Percentiles rank a stretch among this genome's conserved stretches.
phyloP scores from a whole-genome alignment of 805 yeast genomes.

The Metschnikowia aberdeeniae region DNA sequence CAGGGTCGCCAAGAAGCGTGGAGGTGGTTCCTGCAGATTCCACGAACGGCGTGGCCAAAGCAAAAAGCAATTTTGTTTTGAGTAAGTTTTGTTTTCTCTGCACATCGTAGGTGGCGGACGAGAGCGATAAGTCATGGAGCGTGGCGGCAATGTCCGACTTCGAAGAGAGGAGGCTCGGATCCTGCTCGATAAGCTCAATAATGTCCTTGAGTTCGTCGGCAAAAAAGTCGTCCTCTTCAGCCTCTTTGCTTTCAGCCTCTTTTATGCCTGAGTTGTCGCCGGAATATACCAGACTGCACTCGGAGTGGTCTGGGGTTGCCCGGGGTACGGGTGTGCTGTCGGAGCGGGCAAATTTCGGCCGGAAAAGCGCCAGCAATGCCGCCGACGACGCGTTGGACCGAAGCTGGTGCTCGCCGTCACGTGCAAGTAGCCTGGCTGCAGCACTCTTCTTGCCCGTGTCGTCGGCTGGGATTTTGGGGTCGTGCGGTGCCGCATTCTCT shows the following conservation, averaged over 20 bases:
- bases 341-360: conserved; percentile 33
- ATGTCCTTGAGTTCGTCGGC: conserved; percentile 47
- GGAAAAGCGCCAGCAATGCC: conserved; percentile 43
- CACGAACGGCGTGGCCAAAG: conserved; percentile 64
- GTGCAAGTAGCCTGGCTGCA: neutral
- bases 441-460: conserved; percentile 5
- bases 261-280: neutral
- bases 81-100: conserved; percentile 38
- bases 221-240: conserved; percentile 18
- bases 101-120: conserved; percentile 29
- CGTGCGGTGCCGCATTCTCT: neutral
- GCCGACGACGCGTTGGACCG: conserved; percentile 45
- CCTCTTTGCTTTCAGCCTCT: neutral
- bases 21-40: conserved; percentile 28
- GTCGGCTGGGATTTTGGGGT: conserved; percentile 5
- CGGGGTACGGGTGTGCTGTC: conserved; percentile 32
- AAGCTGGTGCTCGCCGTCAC: conserved; percentile 21
- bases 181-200: conserved; percentile 44
- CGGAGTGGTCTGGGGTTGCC: neutral
- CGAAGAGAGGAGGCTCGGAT: conserved; percentile 25
- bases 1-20: conserved; percentile 4
- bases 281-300: neutral
- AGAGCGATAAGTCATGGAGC: conserved; percentile 54
- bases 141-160: conserved; percentile 46
- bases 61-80: conserved; percentile 49